Percentiles rank a stretch among this genome's conserved stretches.
phyloP scores from a whole-genome alignment of 2,329 filamentous ascomycete genomes.

The Penicillium sp. region DNA sequence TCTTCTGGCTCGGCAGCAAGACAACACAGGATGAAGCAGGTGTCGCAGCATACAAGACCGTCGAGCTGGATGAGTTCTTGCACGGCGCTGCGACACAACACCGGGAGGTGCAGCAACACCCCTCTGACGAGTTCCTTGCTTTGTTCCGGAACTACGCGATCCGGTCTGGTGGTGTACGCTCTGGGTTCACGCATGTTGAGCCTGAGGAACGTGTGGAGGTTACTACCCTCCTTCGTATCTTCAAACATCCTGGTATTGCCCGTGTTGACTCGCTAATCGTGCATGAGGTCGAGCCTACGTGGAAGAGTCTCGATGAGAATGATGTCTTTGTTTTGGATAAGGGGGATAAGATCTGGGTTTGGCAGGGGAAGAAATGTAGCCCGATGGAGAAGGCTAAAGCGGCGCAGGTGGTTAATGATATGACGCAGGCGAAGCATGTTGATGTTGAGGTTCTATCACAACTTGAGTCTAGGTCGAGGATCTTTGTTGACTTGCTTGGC shows the following conservation, averaged over 20 bases:
- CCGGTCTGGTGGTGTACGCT: constrained; percentile 59
- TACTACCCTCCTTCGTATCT: constrained; percentile 60
- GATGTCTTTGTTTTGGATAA: constrained; percentile 67
- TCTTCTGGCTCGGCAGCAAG: constrained; percentile 68
- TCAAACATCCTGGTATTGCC: constrained; percentile 56
- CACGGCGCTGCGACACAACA: constrained; percentile 63
- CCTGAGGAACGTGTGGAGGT: constrained; percentile 47
- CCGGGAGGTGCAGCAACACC: constrained; percentile 61
- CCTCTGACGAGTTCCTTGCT: constrained; percentile 60
- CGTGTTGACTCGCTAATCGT: constrained; percentile 57
- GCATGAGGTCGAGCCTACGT: constrained; percentile 63
- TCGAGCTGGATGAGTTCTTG: constrained; percentile 68
- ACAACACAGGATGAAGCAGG: constrained; percentile 69
- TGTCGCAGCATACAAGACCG: constrained; percentile 68
- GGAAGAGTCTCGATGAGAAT: constrained; percentile 62
- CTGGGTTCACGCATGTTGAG: constrained; percentile 65
- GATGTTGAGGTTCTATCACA: constrained; percentile 67
- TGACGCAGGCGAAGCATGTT: constrained; percentile 59
- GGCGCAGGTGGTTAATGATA: constrained; percentile 61
- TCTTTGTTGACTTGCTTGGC: constrained; percentile 59
- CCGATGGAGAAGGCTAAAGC: constrained; percentile 70
- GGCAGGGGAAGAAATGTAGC: constrained; percentile 65
- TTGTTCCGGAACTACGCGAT: constrained; percentile 64
- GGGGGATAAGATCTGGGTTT: constrained; percentile 66
- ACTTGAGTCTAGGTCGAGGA: constrained; percentile 50